These are phyloP conservation scores for Suillus brevipes DNA, from an alignment of 768 basidiomycete genomes.

Conservation along the genomic window DNA sequence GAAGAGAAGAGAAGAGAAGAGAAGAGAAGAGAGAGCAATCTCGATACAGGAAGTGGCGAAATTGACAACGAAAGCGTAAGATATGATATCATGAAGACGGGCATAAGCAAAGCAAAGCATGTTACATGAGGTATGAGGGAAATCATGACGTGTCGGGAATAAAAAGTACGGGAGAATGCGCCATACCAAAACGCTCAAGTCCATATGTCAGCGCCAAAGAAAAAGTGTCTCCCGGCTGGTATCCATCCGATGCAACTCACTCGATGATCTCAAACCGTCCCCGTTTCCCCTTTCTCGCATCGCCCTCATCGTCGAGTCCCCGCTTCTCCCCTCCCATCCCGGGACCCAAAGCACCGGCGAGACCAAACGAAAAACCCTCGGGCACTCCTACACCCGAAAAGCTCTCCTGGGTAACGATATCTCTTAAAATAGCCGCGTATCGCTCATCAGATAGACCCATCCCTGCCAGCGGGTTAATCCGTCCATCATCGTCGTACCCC, in stretches of 20 bases:
- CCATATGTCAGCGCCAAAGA: background rate
- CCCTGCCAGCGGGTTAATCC: conserved; percentile 81
- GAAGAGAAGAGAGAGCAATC: background rate
- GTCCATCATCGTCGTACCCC: conserved; percentile 45
- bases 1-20: background rate
- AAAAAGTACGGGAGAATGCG: background rate
- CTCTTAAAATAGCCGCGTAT: conserved; percentile 76
- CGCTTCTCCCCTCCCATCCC: conserved; percentile 33
- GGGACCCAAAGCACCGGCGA: conserved; percentile 11
- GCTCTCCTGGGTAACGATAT: conserved; percentile 65
- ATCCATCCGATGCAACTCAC: conserved; percentile 28
- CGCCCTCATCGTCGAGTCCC: conserved; percentile 38
- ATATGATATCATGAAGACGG: conserved; percentile 14
- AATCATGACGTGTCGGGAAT: background rate
- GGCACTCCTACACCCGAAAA: conserved; percentile 45
- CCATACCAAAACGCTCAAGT: conserved; percentile 1
- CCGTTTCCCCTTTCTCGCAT: conserved; percentile 49
- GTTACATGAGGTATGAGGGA: conserved; percentile 2
- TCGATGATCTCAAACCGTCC: conserved; percentile 64
- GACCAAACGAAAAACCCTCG: conserved; percentile 26
- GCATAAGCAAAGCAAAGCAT: conserved; percentile 5
- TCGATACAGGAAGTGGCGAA: background rate
- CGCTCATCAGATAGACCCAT: conserved; percentile 91
- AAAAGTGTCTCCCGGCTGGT: background rate
- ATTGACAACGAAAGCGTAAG: conserved; percentile 8